Evolutionary conservation across 805 yeast genomes (phyloP).

Genomic region (Candida endomychidarum): DNA sequence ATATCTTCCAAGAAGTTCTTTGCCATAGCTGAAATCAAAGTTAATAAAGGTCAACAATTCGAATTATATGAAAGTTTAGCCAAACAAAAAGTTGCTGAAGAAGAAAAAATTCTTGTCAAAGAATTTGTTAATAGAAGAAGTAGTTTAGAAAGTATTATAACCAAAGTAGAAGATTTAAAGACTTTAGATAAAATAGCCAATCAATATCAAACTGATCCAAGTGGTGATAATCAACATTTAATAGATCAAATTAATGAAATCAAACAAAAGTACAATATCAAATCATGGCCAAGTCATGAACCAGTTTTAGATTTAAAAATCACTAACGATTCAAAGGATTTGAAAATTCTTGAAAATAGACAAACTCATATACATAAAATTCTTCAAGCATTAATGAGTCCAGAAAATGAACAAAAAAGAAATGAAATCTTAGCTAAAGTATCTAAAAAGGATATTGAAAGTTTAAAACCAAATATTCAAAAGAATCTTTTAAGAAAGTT

Average conservation of each 20-base stretch:
- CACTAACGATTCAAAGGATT: conserved; percentile 23
- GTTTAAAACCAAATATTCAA: conserved; percentile 42
- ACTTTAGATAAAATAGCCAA: conserved; percentile 31
- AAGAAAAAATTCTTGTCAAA: conserved; percentile 57
- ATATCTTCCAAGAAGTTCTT: conserved; percentile 78
- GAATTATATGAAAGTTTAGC: conserved; percentile 76
- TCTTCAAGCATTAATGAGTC: conserved; percentile 32
- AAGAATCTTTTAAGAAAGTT: conserved; percentile 72
- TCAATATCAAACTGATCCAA: conserved; percentile 23
- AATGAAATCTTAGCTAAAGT: conserved; percentile 21
- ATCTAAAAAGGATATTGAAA: conserved; percentile 20
- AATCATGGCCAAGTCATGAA: conserved; percentile 42
- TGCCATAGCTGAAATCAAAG: conserved; percentile 89
- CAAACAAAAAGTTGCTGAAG: conserved; percentile 60
- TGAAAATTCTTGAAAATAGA: conserved; percentile 29
- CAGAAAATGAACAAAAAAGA: conserved; percentile 23
- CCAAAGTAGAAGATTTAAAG: conserved; percentile 39
- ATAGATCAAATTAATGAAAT: conserved; percentile 33
- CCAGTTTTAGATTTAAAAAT: conserved; percentile 37
- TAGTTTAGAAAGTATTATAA: conserved; percentile 25
- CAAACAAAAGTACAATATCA: conserved; percentile 37
- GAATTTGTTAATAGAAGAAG: conserved; percentile 51
- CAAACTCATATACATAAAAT: conserved; percentile 27
- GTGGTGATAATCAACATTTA: conserved; percentile 16
- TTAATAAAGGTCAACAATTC: conserved; percentile 88